Conservation (phyloP, 1,284 basidiomycete genomes). For the Moesziomyces antarcticus region DNA sequence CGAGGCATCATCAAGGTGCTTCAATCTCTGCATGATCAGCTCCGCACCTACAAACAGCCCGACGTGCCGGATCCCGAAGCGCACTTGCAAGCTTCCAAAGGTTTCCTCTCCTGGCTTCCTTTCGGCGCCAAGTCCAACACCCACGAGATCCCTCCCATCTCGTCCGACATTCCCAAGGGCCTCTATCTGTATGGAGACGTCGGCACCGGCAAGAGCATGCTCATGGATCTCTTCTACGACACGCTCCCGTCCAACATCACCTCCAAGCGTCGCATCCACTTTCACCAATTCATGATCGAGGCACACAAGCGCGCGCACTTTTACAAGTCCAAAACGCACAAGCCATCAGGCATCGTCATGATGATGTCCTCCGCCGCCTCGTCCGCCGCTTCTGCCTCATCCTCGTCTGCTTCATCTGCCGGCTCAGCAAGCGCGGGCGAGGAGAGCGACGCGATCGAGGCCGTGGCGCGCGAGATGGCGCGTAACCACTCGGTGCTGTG, state of each 20-base stretch:
- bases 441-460: conserved; percentile 82
- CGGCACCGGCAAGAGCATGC: conserved; percentile 91
- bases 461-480: conserved; percentile 89
- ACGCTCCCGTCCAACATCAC: conserved; percentile 82
- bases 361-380: conserved; percentile 37
- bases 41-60: conserved; percentile 74
- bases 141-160: conserved; percentile 55
- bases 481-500: conserved; percentile 78
- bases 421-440: conserved; percentile 30
- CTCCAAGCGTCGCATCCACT: conserved; percentile 87
- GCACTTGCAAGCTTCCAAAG: conserved; percentile 35
- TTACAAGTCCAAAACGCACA: conserved; percentile 67
- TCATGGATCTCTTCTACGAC: conserved; percentile 96
- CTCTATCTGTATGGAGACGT: conserved; percentile 98
- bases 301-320: conserved; percentile 92
- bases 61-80: conserved; percentile 54
- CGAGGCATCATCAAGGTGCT: conserved; percentile 83
- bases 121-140: conserved; percentile 29
- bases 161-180: conserved; percentile 79
- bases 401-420: conserved; percentile 9
- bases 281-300: conserved; percentile 92
- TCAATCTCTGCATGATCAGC: conserved; percentile 80
- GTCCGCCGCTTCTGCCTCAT: conserved; percentile 12
- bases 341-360: conserved; percentile 65
- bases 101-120: conserved; percentile 44